Percentiles rank a stretch among this genome's conserved stretches.
Conservation (phyloP, 257 asterid genomes). For the Solanum neorickii region DNA sequence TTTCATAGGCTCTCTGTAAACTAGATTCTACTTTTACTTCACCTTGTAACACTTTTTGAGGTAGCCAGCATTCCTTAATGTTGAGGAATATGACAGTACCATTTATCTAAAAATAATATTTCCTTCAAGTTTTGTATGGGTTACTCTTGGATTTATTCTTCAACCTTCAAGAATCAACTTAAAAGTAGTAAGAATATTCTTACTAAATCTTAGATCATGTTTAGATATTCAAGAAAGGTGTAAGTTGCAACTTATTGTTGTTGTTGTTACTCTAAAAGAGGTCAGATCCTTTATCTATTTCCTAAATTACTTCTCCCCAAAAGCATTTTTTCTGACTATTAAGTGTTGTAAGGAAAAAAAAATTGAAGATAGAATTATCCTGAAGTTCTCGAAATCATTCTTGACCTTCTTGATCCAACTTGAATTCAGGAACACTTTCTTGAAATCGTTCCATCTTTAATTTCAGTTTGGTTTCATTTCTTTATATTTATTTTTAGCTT, state of each 20-base stretch:
- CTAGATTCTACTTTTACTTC: not conserved
- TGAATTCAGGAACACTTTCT: not conserved
- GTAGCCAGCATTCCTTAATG: not conserved
- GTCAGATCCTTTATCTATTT: not conserved
- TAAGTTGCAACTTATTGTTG: not conserved
- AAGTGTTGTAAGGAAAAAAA: not conserved
- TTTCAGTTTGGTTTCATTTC: not conserved
- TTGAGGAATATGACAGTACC: not conserved
- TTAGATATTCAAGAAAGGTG: not conserved
- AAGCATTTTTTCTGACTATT: not conserved
- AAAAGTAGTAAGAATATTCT: not conserved
- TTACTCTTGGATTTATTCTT: not conserved
- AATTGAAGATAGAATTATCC: not conserved
- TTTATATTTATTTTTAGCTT: not conserved
- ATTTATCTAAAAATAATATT: too few species aligned
- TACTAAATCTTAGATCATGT: not conserved
- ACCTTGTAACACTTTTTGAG: not conserved
- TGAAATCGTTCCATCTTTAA: not conserved
- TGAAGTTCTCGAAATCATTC: not conserved
- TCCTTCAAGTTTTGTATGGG: not conserved
- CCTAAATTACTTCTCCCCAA: not conserved
- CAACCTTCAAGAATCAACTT: not conserved
- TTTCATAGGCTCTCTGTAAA: not conserved
- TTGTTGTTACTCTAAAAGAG: not conserved
- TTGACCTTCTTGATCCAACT: not conserved